Base-by-base conservation (phyloP, 2,329 filamentous ascomycete genomes). In the Atkinsonella hypoxylon region DNA sequence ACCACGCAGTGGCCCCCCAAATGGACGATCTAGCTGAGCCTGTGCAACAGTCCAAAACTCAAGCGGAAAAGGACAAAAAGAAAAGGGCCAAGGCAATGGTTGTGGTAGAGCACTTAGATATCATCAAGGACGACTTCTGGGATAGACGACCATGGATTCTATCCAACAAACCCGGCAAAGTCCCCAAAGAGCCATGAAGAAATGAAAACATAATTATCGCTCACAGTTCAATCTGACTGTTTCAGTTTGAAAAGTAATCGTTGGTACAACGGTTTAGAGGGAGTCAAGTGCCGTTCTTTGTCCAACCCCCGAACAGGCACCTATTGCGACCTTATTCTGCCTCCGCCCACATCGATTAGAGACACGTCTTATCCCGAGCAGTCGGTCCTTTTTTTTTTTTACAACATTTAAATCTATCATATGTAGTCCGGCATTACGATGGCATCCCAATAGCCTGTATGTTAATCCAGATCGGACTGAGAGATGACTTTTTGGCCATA, bases 61-160 rank as follows among this genome's bases (percentile, higher is more conserved):
- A 94, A 61, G 70, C 76, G 18, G 88, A 96, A 52, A 95, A 86
- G 59, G 82, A 94, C 55, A 83, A 76, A 63, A 97, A 95, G 71
- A 77, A 81, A 55, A 78, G 85, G 49, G 76, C 79, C 53, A 96
- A 95, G 66, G 90, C 89, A 1, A 77, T 77, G 48, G 82, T 98
- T 44, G 79, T 87, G 36, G 76, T 94, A 38, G 83, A 90, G 62
- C 89, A 97, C 71, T 70, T 93, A 53, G 93, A 98, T 69, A 87
- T 98, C 60, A 97, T 98, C 68, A 89, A 86, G 60, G 88, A 97
- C 66, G 86, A 88, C 3, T 98, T 98, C 63, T 98, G 93, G 93
- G 77, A 88, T 56, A 77, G 76, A 59, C 76, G 90, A 62, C 89
- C 90, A 1, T 97, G 90, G 88, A 74, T 93, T 51, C 64, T 90